These are phyloP conservation scores for Endocalyx cinctus DNA, from an alignment of 2,329 filamentous ascomycete species.

Conservation along the genomic window DNA sequence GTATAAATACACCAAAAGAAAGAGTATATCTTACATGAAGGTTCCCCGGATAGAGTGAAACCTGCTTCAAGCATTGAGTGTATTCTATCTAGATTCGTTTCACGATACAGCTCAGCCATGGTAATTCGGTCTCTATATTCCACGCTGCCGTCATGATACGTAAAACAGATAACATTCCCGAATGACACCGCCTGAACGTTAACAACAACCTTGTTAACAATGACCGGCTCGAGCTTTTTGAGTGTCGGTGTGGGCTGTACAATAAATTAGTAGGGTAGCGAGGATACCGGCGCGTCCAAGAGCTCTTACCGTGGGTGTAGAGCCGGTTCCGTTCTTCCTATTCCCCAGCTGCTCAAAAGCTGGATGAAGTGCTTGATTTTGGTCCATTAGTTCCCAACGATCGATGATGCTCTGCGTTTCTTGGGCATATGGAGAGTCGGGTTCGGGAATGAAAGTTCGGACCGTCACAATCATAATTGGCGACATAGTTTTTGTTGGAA, in stretches of 20 bases:
- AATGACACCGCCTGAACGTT: constrained; percentile 64
- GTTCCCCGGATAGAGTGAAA: constrained; percentile 64
- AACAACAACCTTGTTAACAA: constrained; percentile 66
- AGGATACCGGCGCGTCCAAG: not conserved
- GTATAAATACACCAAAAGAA: not conserved
- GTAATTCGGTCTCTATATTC: constrained; percentile 74
- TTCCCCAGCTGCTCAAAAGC: constrained; percentile 71
- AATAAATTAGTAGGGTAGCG: constrained; percentile 10
- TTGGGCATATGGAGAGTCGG: constrained; percentile 54
- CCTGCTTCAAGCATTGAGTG: constrained; percentile 71
- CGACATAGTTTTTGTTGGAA: constrained; percentile 48
- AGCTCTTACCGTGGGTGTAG: constrained; percentile 15
- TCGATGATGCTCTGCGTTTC: constrained; percentile 71
- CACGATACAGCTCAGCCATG: constrained; percentile 63
- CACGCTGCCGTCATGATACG: constrained; percentile 74
- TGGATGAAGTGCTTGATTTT: constrained; percentile 62
- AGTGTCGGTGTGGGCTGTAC: constrained; percentile 34
- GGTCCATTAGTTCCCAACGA: constrained; percentile 75
- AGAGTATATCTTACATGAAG: constrained; percentile 50
- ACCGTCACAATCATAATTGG: constrained; percentile 66
- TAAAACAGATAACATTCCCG: constrained; percentile 66
- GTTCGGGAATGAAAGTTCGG: constrained; percentile 57
- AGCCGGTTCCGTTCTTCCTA: constrained; percentile 51
- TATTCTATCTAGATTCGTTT: constrained; percentile 60
- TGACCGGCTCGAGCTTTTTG: constrained; percentile 62